These are phyloP conservation scores for Rhizopus delemar DNA, from an alignment of 371 early-diverging fungal genomes.

Conservation along the genomic window DNA sequence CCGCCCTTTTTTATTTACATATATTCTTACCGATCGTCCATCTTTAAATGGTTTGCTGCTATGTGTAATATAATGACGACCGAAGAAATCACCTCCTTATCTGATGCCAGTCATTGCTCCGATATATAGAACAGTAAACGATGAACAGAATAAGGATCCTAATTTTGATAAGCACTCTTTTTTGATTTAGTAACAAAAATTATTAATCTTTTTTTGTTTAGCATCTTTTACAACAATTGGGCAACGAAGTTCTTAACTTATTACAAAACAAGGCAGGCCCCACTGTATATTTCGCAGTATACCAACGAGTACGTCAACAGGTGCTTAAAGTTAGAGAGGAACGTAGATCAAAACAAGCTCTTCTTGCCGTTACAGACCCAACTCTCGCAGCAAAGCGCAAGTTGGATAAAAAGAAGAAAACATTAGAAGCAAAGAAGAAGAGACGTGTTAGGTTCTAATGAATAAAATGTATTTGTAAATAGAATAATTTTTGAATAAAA, in stretches of 20 bases:
- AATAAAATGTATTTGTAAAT: no score
- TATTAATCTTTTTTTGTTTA: conserved; percentile 18
- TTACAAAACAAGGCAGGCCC: conserved; percentile 81
- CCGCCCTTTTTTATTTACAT: neutral
- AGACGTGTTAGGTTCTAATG: no score
- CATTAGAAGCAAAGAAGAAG: conserved; percentile 26
- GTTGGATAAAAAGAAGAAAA: conserved; percentile 35
- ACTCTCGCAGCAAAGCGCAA: conserved; percentile 39
- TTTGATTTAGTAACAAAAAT: neutral
- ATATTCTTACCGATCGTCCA: conserved; percentile 61
- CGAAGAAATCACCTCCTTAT: conserved; percentile 63
- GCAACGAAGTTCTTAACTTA: conserved; percentile 79
- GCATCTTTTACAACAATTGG: conserved; percentile 74
- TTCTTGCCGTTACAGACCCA: conserved; percentile 41
- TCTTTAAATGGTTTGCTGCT: conserved; percentile 93
- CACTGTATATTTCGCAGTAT: conserved; percentile 67
- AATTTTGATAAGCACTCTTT: conserved; percentile 51
- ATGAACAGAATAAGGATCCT: conserved; percentile 65
- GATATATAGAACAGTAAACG: conserved; percentile 80
- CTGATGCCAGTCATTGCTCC: conserved; percentile 74
- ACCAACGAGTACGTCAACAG: conserved; percentile 72
- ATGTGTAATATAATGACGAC: conserved; percentile 66
- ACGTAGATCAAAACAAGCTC: conserved; percentile 58
- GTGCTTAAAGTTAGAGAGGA: conserved; percentile 44
- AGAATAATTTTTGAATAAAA: no score